A percentile compares a stretch with the other conserved stretches of the same genome.
These are phyloP conservation scores for Pyrus hybrid DNA, from an alignment of 331 rosid genomes.

Conservation along the genomic window DNA sequence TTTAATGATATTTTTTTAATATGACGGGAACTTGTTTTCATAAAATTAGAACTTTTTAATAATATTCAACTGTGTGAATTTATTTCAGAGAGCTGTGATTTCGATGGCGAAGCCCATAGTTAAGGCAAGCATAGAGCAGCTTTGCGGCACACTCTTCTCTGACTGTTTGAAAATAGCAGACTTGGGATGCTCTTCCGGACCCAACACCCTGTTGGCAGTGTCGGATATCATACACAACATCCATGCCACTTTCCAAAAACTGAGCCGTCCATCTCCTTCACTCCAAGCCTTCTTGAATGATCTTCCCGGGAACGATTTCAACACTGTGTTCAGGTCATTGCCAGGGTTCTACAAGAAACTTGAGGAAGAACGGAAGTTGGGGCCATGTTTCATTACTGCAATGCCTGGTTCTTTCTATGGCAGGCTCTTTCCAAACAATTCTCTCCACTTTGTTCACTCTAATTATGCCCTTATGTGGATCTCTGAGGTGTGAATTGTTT, in stretches of 20 bases:
- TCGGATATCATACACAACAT: no score
- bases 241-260: no score
- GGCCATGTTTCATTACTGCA: slow-evolving; percentile 28
- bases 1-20: no score
- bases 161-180: neutral
- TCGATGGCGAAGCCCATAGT: slow-evolving; percentile 19
- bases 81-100: slow-evolving; percentile 21
- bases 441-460: slow-evolving; percentile 26
- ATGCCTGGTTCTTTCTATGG: slow-evolving; percentile 44
- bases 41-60: no score
- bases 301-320: no score
- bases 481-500: neutral
- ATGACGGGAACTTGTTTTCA: no score
- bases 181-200: no score
- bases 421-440: slow-evolving; percentile 41
- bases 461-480: neutral
- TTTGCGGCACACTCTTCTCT: slow-evolving; percentile 9
- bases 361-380: slow-evolving; percentile 1
- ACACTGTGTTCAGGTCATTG: no score
- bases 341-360: slow-evolving; percentile 13
- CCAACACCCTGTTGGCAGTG: no score
- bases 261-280: no score
- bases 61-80: neutral
- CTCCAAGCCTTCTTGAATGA: no score
- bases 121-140: slow-evolving; percentile 12